A percentile compares a stretch with the other conserved stretches of the same genome.
Conservation (phyloP, 2,329 filamentous ascomycete species). For the Cadophora sp. region DNA sequence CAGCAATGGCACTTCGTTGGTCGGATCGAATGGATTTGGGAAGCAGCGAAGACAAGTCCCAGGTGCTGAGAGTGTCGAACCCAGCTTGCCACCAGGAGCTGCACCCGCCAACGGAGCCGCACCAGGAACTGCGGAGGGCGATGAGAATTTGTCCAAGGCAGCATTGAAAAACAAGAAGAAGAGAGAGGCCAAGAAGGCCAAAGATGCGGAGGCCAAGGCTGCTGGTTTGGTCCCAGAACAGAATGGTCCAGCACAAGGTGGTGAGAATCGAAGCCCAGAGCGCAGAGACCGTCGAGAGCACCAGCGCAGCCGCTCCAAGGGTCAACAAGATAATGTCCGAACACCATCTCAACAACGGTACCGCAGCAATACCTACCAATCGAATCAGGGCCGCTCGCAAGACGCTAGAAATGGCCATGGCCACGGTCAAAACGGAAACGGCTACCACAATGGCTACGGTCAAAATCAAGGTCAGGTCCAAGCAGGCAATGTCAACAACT, state of each 20-base stretch:
- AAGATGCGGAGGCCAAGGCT: slow-evolving; percentile 73
- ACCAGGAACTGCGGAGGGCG: slow-evolving; percentile 65
- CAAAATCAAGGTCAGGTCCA: slow-evolving; percentile 23
- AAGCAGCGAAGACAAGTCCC: slow-evolving; percentile 78
- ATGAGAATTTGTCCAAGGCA: slow-evolving; percentile 78
- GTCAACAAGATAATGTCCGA: slow-evolving; percentile 51
- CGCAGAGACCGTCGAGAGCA: slow-evolving; percentile 61
- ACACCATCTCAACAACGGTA: slow-evolving; percentile 55
- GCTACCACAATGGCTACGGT: slow-evolving; percentile 36
- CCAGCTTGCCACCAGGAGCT: slow-evolving; percentile 68
- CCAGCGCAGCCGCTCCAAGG: slow-evolving; percentile 59
- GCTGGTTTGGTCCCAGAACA: slow-evolving; percentile 46
- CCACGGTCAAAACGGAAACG: slow-evolving; percentile 32
- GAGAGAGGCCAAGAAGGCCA: slow-evolving; percentile 88
- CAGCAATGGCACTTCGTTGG: slow-evolving; percentile 76
- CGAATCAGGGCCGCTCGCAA: slow-evolving; percentile 16
- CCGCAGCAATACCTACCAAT: slow-evolving; percentile 55
- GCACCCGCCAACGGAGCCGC: slow-evolving; percentile 67
- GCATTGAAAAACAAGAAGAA: slow-evolving; percentile 99
- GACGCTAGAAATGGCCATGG: slow-evolving; percentile 12
- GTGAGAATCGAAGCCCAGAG: slow-evolving; percentile 36
- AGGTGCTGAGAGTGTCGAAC: slow-evolving; percentile 77
- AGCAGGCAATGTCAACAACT: slow-evolving; percentile 43
- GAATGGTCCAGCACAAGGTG: slow-evolving; percentile 39
- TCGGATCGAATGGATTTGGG: slow-evolving; percentile 79